phyloP scores from a whole-genome alignment of 306 rosid genomes.

The Hylodesmum podocarpum region DNA sequence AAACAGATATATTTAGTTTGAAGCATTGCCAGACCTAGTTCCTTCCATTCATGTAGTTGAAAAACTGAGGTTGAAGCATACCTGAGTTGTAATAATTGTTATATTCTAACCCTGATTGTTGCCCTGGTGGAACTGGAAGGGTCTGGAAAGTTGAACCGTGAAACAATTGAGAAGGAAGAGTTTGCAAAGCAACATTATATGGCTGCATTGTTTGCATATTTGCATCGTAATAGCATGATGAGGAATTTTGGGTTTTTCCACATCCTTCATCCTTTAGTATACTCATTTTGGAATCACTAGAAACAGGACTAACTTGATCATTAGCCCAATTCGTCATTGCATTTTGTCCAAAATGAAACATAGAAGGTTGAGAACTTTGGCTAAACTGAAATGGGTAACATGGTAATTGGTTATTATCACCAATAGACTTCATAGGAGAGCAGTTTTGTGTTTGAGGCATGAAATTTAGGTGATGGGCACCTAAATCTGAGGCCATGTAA shows the following conservation, averaged over 20 bases:
- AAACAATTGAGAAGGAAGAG: neutral
- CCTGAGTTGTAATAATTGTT: neutral
- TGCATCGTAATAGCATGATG: neutral
- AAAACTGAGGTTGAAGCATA: neutral
- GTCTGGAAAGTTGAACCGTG: neutral
- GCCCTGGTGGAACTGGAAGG: neutral
- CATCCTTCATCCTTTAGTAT: neutral
- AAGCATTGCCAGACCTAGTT: neutral
- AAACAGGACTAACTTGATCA: neutral
- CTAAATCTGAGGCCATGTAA: neutral
- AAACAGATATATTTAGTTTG: neutral
- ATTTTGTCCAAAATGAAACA: neutral
- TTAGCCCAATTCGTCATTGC: neutral
- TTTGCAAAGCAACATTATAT: neutral
- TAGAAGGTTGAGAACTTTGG: constrained; percentile 15
- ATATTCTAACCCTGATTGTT: neutral
- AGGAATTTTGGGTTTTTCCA: neutral
- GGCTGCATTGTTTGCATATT: neutral
- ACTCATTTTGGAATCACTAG: neutral
- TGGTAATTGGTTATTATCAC: neutral
- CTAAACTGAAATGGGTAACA: neutral
- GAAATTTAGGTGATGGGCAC: neutral
- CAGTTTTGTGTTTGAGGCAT: neutral
- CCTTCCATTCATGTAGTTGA: neutral
- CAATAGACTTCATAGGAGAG: neutral